These are phyloP conservation scores for Gyromitra esculenta DNA, from an alignment of 2,329 filamentous ascomycete species.

Conservation along the genomic window DNA sequence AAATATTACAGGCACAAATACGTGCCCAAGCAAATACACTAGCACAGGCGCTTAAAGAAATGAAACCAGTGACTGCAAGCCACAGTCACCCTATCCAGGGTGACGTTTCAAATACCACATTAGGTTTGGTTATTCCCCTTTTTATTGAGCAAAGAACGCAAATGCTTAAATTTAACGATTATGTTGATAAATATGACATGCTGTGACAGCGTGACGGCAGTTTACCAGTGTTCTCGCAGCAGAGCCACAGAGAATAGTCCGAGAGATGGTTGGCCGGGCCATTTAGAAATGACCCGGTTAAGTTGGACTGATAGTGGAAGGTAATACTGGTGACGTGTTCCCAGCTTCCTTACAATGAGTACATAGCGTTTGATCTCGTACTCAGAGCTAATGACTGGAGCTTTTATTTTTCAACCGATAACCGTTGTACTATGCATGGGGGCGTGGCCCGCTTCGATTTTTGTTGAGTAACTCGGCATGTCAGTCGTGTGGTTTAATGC, in stretches of 20 bases:
- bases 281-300: constrained; percentile 22
- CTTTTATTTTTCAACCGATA: background rate
- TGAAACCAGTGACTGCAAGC: background rate
- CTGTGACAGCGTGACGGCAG: background rate
- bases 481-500: background rate
- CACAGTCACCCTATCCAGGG: background rate
- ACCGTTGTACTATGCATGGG: constrained; percentile 5
- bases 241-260: background rate
- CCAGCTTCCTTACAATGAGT: background rate
- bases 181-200: constrained; percentile 4
- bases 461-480: background rate
- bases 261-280: constrained; percentile 9
- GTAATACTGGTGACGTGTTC: constrained; percentile 32
- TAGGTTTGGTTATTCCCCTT: background rate
- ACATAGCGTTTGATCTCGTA: constrained; percentile 8
- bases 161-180: background rate
- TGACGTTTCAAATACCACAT: background rate
- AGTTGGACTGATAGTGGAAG: constrained; percentile 1
- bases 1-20: background rate
- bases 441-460: background rate
- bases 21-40: background rate
- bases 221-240: background rate
- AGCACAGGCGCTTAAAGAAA: background rate
- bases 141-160: background rate
- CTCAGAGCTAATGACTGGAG: background rate